Evolutionary conservation across 352 stramenopile genomes (phyloP).

Genomic region (Pythium oligandrum): DNA sequence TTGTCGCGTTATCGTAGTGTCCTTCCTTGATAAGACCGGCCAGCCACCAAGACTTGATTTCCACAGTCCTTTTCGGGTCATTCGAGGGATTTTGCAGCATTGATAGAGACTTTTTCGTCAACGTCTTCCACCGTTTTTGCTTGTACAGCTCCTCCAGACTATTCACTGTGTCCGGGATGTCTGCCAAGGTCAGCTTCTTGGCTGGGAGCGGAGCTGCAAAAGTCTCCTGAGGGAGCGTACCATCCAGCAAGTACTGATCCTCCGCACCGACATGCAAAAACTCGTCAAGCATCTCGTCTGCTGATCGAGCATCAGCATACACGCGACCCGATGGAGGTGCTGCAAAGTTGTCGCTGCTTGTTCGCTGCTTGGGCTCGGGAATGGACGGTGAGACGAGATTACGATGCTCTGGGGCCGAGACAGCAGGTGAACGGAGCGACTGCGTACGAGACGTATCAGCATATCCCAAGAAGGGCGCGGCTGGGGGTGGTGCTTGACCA

Average conservation of each 20-base stretch:
- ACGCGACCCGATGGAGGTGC: constrained; percentile 18
- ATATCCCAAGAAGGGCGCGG: constrained; percentile 68
- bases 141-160: constrained; percentile 52
- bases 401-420: constrained; percentile 13
- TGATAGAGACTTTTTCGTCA: constrained; percentile 67
- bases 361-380: constrained; percentile 9
- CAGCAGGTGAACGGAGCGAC: constrained; percentile 26
- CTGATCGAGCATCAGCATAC: constrained; percentile 19
- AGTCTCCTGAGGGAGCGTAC: constrained; percentile 8
- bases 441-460: constrained; percentile 36
- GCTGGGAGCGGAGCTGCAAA: constrained; percentile 16
- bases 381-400: constrained; percentile 9
- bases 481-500: constrained; percentile 46
- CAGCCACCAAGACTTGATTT: constrained; percentile 83
- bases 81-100: constrained; percentile 65
- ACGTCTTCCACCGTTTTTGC: constrained; percentile 66
- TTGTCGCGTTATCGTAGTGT: constrained; percentile 70
- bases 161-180: constrained; percentile 54
- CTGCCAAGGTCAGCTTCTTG: constrained; percentile 42
- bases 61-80: constrained; percentile 35
- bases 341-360: constrained; percentile 14
- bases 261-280: constrained; percentile 56
- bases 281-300: constrained; percentile 58
- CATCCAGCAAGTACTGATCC: constrained; percentile 21
- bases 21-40: constrained; percentile 73